Conservation (phyloP, 1,284 basidiomycete genomes). For the Rhodotorula sp. region DNA sequence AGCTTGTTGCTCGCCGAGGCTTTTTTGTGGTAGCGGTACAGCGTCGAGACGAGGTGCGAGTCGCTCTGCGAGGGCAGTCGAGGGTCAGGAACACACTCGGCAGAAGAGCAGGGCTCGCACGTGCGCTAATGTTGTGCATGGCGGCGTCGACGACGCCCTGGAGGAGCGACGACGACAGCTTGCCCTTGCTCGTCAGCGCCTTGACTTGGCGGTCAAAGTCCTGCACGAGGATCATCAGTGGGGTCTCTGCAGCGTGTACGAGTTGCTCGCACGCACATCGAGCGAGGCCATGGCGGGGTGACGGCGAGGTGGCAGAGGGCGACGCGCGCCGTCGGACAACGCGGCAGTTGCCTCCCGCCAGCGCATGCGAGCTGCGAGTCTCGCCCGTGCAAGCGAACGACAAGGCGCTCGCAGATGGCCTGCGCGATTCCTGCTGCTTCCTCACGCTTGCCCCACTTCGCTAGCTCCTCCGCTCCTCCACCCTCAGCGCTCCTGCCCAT, state of each 20-base stretch:
- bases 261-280: conserved; percentile 5
- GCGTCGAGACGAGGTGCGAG: conserved; percentile 76
- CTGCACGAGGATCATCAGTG: conserved; percentile 52
- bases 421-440: too few species aligned
- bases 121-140: conserved; percentile 70
- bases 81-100: not conserved
- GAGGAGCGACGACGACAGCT: conserved; percentile 81
- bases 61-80: conserved; percentile 62
- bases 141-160: conserved; percentile 69
- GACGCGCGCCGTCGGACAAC: not conserved
- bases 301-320: not conserved
- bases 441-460: too few species aligned
- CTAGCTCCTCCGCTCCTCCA: too few species aligned
- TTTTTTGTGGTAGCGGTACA: conserved; percentile 80
- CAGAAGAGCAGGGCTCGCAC: not conserved
- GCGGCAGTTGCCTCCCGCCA: too few species aligned
- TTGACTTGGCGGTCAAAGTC: conserved; percentile 75
- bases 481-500: too few species aligned
- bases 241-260: too few species aligned
- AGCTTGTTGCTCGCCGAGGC: conserved; percentile 68
- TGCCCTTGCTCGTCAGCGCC: conserved; percentile 74
- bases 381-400: too few species aligned
- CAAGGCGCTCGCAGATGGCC: too few species aligned
- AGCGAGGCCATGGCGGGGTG: conserved; percentile 15
- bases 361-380: too few species aligned